Evolutionary conservation across 352 stramenopile species (phyloP).

Genomic region (Phytophthora fragariaefolia): DNA sequence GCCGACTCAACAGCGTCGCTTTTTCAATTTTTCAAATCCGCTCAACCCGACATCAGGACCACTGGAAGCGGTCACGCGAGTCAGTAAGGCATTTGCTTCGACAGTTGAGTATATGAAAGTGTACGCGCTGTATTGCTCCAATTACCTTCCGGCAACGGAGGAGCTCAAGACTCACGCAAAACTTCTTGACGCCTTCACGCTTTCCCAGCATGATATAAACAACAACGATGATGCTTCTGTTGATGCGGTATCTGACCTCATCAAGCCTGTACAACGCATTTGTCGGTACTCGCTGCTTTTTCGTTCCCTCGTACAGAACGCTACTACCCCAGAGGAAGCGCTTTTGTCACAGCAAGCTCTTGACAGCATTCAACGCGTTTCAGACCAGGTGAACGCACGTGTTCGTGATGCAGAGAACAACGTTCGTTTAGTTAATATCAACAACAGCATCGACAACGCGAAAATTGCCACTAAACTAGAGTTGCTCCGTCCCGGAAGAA

Average conservation of each 20-base stretch:
- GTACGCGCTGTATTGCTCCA: slow-evolving; percentile 74
- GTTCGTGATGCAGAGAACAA: slow-evolving; percentile 74
- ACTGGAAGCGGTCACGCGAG: slow-evolving; percentile 33
- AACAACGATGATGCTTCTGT: slow-evolving; percentile 11
- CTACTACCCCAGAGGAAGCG: slow-evolving; percentile 35
- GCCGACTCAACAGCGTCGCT: slow-evolving; percentile 10
- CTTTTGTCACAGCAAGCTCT: slow-evolving; percentile 48
- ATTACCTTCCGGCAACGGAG: slow-evolving; percentile 51
- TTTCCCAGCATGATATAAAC: slow-evolving; percentile 15
- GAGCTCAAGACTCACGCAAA: slow-evolving; percentile 54
- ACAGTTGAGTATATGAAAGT: slow-evolving; percentile 75
- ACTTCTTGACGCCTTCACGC: slow-evolving; percentile 38
- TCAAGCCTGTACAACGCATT: slow-evolving; percentile 79
- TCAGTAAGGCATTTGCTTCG: slow-evolving; percentile 40
- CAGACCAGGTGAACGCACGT: slow-evolving; percentile 66
- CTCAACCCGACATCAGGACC: slow-evolving; percentile 8
- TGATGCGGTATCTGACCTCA: slow-evolving; percentile 65
- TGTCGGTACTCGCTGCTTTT: slow-evolving; percentile 75
- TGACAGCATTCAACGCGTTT: slow-evolving; percentile 53
- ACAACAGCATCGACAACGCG: slow-evolving; percentile 46
- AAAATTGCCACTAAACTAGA: slow-evolving; percentile 41
- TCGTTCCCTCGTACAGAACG: slow-evolving; percentile 50
- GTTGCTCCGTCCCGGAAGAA: slow-evolving; percentile 56
- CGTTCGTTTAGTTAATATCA: slow-evolving; percentile 48
- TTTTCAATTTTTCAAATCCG: slow-evolving; percentile 28